Base-by-base conservation (phyloP, 208 protist genomes). In the Acanthamoeba royreba region DNA sequence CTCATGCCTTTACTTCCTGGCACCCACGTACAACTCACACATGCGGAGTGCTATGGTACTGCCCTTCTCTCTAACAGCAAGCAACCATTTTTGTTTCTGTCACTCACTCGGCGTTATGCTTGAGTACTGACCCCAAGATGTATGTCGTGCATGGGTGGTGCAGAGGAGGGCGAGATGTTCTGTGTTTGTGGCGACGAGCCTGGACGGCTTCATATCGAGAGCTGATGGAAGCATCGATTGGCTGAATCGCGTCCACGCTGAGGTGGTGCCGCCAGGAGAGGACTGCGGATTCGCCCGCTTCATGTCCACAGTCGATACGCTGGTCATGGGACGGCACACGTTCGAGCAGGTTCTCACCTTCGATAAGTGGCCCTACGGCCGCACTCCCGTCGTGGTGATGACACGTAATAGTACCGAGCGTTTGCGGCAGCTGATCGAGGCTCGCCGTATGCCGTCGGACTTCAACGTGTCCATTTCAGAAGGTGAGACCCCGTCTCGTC, bases 311-410 rank as follows among this genome's bases (percentile, higher is more conserved):
- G 47, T 87, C 25, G 77, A 87, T 55, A 5, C n/a, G 9, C 15
- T 87, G 43, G 77, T 87, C n/a, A 87, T 87, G 77, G 77, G 77
- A 17, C 77, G 77, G 9, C 47, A 87, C 28, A 87, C 77, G 22
- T 87, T n/a, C 45, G 77, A 87, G 4, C 45, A 61, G 77, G 77
- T 58, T 19, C 45, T 15, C 43, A 87, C 47, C 17, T 17, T 87
- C 42, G 43, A 47, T n/a, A 11, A 11, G 77, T 87, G 77, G 77
- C 45, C 2, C 77, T 87, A 87, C 45, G 77, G 45, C 45, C 19
- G 2, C 38, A 87, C 42, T 15, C 77, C 45, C 25, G 0, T 83
- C 9, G 19, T 55, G 2, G 77, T 87, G 13, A 2, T 87, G 2
- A 55, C 45, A 15, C 35, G n/a, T 25, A 61, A 22, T 28, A 61